These are phyloP conservation scores for Suillus variegatus DNA, from an alignment of 768 basidiomycete genomes.

Conservation along the genomic window DNA sequence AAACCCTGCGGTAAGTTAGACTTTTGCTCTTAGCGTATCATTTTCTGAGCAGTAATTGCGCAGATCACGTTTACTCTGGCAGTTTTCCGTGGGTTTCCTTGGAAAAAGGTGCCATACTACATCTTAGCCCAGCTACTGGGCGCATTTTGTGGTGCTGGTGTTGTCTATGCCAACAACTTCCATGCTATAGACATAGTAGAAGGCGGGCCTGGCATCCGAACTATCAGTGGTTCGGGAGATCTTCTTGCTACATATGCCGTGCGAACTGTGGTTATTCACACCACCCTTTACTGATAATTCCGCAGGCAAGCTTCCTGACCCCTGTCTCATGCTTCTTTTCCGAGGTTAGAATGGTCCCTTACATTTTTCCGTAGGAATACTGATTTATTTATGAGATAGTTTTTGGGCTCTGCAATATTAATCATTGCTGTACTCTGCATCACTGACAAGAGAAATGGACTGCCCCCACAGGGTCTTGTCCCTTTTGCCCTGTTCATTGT, in stretches of 20 bases:
- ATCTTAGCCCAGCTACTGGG: constrained; percentile 66
- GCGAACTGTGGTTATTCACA: constrained; percentile 18
- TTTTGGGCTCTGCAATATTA: constrained; percentile 56
- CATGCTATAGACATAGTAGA: constrained; percentile 68
- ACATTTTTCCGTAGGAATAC: background rate
- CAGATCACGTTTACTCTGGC: constrained; percentile 73
- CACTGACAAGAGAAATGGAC: constrained; percentile 52
- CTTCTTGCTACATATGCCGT: constrained; percentile 67
- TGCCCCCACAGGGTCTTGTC: constrained; percentile 50
- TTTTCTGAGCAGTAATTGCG: constrained; percentile 5
- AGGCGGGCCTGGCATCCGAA: constrained; percentile 55
- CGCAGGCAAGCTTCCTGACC: constrained; percentile 43
- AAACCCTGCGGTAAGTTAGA: constrained; percentile 60
- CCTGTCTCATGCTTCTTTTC: constrained; percentile 46
- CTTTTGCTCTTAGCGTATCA: background rate
- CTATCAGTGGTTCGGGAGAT: constrained; percentile 53
- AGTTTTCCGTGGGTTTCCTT: constrained; percentile 71
- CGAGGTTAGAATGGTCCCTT: constrained; percentile 32
- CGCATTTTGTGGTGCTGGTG: constrained; percentile 54
- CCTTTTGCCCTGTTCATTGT: constrained; percentile 58
- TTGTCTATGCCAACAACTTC: constrained; percentile 65
- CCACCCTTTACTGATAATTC: constrained; percentile 13
- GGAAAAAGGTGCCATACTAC: constrained; percentile 77
- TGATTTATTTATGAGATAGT: constrained; percentile 33
- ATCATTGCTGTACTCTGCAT: constrained; percentile 54